Percentiles rank a stretch among this genome's conserved stretches.
Evolutionary conservation across 2,329 filamentous ascomycete genomes (phyloP).

Genomic region (Huntiella abstrusa): DNA sequence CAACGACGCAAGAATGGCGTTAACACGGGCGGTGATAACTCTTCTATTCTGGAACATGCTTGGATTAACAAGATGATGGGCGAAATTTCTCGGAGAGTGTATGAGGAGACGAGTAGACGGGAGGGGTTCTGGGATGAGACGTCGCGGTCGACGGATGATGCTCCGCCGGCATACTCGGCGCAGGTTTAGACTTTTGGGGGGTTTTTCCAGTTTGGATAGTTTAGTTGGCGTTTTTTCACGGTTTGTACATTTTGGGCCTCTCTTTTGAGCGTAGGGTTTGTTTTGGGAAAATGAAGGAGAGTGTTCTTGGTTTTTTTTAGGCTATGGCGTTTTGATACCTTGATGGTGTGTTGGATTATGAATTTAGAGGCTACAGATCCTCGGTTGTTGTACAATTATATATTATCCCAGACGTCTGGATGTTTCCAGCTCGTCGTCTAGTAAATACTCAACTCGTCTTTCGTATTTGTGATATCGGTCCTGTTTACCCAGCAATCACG

Average conservation of each 20-base stretch:
- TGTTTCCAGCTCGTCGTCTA: not conserved
- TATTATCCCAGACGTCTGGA: not conserved
- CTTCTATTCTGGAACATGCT: conserved; percentile 55
- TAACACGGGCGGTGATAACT: conserved; percentile 23
- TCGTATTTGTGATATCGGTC: not conserved
- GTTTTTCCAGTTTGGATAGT: not conserved
- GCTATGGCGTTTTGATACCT: not conserved
- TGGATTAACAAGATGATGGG: conserved; percentile 89
- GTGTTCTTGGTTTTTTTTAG: not conserved
- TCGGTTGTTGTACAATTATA: not conserved
- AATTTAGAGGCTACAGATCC: not conserved
- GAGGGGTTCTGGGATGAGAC: conserved; percentile 31
- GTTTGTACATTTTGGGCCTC: not conserved
- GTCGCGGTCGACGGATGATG: conserved; percentile 27
- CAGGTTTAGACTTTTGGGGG: not conserved
- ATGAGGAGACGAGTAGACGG: conserved; percentile 58
- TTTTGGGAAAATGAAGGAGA: not conserved
- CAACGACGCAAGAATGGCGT: conserved; percentile 14
- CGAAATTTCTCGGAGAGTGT: conserved; percentile 73
- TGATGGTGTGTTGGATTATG: not conserved
- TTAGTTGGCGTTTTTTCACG: not conserved
- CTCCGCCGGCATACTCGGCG: conserved; percentile 43
- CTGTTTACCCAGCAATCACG: too few species aligned
- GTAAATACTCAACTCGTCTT: not conserved
- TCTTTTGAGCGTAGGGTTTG: not conserved